Evolutionary conservation across 2,329 filamentous ascomycete genomes (phyloP), one percentile per base, ranked within the genome.

Genomic region (Penicillium aurantiogriseum): DNA sequence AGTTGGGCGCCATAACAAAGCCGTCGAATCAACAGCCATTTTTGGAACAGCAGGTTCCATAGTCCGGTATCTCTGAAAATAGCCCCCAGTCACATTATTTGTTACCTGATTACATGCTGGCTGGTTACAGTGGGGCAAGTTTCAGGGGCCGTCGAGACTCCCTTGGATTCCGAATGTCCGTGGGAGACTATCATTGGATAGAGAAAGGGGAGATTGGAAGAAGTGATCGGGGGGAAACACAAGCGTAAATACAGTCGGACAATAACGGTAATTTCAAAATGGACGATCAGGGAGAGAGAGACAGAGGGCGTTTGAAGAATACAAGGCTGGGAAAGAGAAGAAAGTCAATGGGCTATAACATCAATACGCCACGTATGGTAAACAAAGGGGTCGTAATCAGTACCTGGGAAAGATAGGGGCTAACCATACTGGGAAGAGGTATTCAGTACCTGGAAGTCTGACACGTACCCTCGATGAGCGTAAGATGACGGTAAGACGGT

Each of bases 121-220:
- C 51, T 53, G 51, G 51, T 38, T 15, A 45, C 13, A 13, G 68
- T 67, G 69, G 69, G 59, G 63, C 64, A 27, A 51, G 64, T 70
- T 63, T 71, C 69, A 71, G 69, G 69, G 69, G 69, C 67, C 67
- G 66, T 59, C 58, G 56, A 51, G 57, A 56, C 63, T 61, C 55
- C 65, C 64, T 62, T 65, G 65, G 65, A 66, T 59, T 62, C 58
- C 61, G 58, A 44, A 29, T 38, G 19, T 15, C 36, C 19, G 5
- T 4, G 23, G 13, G 6, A 45, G 27, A 49, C 19, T 47, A 6
- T 53, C 19, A 64, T 63, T 62, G 61, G 61, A 15, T 40, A 29
- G 8, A 33, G 31, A 27, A 46, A 21, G 29, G 19, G 23, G 31
- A 39, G 17, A 52, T 45, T 44, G 10, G 38, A 23, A 17, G 6